These are phyloP conservation scores for Silene coronaria DNA, from an alignment of 179 eudicot species.

Conservation along the genomic window DNA sequence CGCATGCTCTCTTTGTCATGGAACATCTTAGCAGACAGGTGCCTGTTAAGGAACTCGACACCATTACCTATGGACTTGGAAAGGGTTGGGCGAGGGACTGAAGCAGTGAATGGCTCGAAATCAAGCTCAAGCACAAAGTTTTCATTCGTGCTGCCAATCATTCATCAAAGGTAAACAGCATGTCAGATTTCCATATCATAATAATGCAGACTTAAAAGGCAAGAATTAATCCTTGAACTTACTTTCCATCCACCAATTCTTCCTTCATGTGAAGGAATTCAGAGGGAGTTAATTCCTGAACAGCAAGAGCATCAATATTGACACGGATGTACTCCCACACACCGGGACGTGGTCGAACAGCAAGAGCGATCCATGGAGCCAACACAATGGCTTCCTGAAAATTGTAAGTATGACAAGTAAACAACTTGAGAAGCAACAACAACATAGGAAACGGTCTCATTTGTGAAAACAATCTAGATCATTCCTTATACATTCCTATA, in stretches of 20 bases:
- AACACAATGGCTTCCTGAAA: conserved; percentile 68
- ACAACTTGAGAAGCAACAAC: neutral
- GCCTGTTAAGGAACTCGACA: conserved; percentile 86
- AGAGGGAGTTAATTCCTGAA: conserved; percentile 51
- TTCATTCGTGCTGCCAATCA: conserved; percentile 41
- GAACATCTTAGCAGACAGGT: conserved; percentile 91
- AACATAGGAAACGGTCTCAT: too few species aligned
- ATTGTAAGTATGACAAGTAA: neutral
- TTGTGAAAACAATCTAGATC: too few species aligned
- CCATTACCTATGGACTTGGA: conserved; percentile 89
- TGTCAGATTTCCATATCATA: neutral
- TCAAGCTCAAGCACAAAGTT: conserved; percentile 86
- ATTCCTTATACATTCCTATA: neutral
- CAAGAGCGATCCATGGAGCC: conserved; percentile 61
- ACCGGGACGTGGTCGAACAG: conserved; percentile 72
- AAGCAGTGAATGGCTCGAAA: conserved; percentile 72
- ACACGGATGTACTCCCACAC: conserved; percentile 72
- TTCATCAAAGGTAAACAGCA: neutral
- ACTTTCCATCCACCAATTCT: conserved; percentile 57
- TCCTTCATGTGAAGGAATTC: conserved; percentile 61
- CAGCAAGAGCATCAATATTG: conserved; percentile 46
- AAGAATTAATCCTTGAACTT: neutral
- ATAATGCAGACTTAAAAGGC: neutral
- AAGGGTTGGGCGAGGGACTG: conserved; percentile 75
- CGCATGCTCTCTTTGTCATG: conserved; percentile 91